Base-by-base conservation (phyloP, 148 eudicot species). In the Camellia japonica region DNA sequence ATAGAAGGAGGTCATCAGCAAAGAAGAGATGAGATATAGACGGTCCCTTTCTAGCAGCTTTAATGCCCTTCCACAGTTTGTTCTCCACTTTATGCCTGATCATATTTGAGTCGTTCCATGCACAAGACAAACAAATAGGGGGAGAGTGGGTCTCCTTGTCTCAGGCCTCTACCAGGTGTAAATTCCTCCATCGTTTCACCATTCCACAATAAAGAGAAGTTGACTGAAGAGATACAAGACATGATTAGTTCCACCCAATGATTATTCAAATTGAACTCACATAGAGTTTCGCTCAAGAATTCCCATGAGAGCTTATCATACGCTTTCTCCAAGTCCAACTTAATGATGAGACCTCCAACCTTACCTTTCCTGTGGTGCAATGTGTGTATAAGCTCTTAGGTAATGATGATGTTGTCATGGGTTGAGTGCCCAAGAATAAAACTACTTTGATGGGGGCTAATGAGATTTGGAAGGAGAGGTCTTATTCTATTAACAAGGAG, bases 61-160 rank as follows among this genome's bases (percentile, higher is more conserved):
- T 47, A 0, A 64, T 5, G 1, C 59, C 46, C 0, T 42, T 77
- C 61, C 79, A 77, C 2, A 3, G 1, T 0, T 18, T 1, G 0
- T 0, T 8, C 1, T 10, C 11, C 4, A 64, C 71, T 4, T 11
- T n/a, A 0, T 65, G 4, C 0, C 1, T 1, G 12, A 77, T 77
- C 7, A 64, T 41, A 3, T 42, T 16, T 0, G 54, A 79, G 30
- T 0, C 13, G 0, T 4, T 75, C 78, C 30, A 75, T 75, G 15
- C 78, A 75, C 3, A 75, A 9, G 7, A 75, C 20, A 61, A 75
- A 75, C 1, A 75, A 3, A 47, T 75, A 60, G 3, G 49, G 78
- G 43, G 78, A 62, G 7, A 75, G 0, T 2, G 78, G 78, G 43
- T 75, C 78, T 12, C 77, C 46, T 9, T 55, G 46, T 11, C 63